Evolutionary conservation across 257 asterid genomes (phyloP).

Genomic region (Buddleja alternifolia): DNA sequence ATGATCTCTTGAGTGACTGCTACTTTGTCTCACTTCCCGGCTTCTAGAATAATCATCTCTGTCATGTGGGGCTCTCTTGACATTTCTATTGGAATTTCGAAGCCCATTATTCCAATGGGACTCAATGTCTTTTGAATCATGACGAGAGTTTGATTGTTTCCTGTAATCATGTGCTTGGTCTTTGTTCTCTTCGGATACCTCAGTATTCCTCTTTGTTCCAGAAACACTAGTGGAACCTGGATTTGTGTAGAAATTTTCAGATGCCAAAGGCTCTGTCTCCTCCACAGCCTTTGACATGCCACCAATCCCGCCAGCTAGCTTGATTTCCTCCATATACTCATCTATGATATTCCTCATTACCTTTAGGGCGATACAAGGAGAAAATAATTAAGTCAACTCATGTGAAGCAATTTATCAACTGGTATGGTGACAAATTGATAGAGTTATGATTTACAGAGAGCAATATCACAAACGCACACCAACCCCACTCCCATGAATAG

Average conservation of each 20-base stretch:
- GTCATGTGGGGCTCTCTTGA: slow-evolving; percentile 35
- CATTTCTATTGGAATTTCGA: slow-evolving; percentile 38
- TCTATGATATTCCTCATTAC: slow-evolving; percentile 81
- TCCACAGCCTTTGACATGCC: slow-evolving; percentile 43
- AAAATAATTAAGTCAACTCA: slow-evolving; percentile 15
- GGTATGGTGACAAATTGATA: not conserved
- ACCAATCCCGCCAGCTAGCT: slow-evolving; percentile 51
- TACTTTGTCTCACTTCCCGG: slow-evolving; percentile 34
- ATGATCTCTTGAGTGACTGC: slow-evolving; percentile 34
- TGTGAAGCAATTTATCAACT: not conserved
- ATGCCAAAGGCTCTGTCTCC: slow-evolving; percentile 36
- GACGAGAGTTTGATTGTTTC: slow-evolving; percentile 33
- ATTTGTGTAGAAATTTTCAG: slow-evolving; percentile 37
- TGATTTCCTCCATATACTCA: slow-evolving; percentile 82
- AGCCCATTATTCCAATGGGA: slow-evolving; percentile 37
- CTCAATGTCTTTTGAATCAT: slow-evolving; percentile 33
- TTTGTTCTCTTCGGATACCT: slow-evolving; percentile 34
- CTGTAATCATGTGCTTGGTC: slow-evolving; percentile 37
- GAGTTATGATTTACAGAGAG: slow-evolving; percentile 3
- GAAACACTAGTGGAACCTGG: slow-evolving; percentile 34
- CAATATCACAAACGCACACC: not conserved
- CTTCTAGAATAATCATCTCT: slow-evolving; percentile 30
- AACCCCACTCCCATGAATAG: not conserved
- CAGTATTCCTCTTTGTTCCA: slow-evolving; percentile 37
- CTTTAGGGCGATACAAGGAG: slow-evolving; percentile 39